Conservation (phyloP, 1,139 yeast genomes). For the Yamadazyma conglobata region DNA sequence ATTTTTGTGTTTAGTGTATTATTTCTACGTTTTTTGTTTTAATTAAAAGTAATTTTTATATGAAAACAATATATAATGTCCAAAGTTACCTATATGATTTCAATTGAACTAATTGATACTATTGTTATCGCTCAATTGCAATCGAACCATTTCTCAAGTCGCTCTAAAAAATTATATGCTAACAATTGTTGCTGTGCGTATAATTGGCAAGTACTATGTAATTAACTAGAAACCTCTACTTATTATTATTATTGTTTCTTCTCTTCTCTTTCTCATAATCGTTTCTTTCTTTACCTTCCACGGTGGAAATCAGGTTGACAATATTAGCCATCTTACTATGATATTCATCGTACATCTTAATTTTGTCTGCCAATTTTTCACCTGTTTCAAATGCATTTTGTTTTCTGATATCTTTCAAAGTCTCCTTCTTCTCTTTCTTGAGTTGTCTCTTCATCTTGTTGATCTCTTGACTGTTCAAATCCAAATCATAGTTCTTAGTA, state of each 20-base stretch:
- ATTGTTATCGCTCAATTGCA: too few relatives aligned
- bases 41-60: conserved; percentile 4
- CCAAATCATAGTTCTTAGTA: conserved; percentile 86
- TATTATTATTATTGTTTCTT: conserved; percentile 36
- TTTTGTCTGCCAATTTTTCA: conserved; percentile 77
- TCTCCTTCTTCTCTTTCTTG: conserved; percentile 88
- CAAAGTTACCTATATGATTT: conserved; percentile 1
- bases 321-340: conserved; percentile 88
- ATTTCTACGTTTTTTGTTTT: conserved; percentile 7
- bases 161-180: too few relatives aligned
- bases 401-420: conserved; percentile 85
- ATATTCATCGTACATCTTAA: conserved; percentile 69
- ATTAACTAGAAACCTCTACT: neutral
- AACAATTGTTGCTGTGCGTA: too few relatives aligned
- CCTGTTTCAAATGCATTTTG: conserved; percentile 86
- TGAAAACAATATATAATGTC: conserved; percentile 3
- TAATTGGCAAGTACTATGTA: too few relatives aligned
- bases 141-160: too few relatives aligned
- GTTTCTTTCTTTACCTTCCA: conserved; percentile 93
- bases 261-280: conserved; percentile 84
- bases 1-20: conserved; percentile 11
- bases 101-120: too few relatives aligned
- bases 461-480: conserved; percentile 76
- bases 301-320: conserved; percentile 81
- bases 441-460: conserved; percentile 77